Base-by-base conservation (phyloP, 805 yeast genomes). In the Candida nanaspora region DNA sequence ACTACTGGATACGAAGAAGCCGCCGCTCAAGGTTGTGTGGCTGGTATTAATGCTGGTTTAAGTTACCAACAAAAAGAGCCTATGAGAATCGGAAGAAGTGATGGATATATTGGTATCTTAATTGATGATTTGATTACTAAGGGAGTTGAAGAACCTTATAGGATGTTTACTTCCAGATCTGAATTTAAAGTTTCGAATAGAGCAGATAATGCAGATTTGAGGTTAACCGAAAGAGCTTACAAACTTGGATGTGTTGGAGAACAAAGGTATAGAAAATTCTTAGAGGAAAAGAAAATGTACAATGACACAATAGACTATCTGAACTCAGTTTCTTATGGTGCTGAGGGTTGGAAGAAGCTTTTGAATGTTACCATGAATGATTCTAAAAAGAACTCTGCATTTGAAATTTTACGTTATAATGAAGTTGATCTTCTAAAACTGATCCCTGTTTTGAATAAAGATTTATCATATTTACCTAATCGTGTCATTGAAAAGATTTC, bases 1-100 rank as follows among this genome's bases (percentile, higher is more conserved):
- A 93, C 99, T 0, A 93, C 99, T 0, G 99, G 99, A 0, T 93
- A 93, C 53, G 99, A 93, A 64, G 99, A 93, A 58, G 99, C 99
- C 0, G 96, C 96, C 2, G 84, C 98, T 0, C 98, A 93, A 55
- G 99, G 99, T 1, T 71, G 87, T 40, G 65, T 93, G 35, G 98
- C 99, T 1, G 99, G 99, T 9, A 81, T 89, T 31, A 93, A 93
- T 59, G 97, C 98, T 0, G 96, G 96, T 0, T 65, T 87, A 21
- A 52, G 78, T 14, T 56, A 61, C 11, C 54, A 52, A 26, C 56
- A 57, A 8, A 52, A 60, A 22, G 62, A 61, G 1, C 74, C 76
- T 1, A 60, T 93, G 43, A 66, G 66, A 22, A 51, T 93, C 11
- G 71, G 76, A 6, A 69, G 99, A 44, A 72, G 86, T 0, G 91